phyloP scores from a whole-genome alignment of 2,329 filamentous ascomycete genomes.

The Aspergillus clavatus region DNA sequence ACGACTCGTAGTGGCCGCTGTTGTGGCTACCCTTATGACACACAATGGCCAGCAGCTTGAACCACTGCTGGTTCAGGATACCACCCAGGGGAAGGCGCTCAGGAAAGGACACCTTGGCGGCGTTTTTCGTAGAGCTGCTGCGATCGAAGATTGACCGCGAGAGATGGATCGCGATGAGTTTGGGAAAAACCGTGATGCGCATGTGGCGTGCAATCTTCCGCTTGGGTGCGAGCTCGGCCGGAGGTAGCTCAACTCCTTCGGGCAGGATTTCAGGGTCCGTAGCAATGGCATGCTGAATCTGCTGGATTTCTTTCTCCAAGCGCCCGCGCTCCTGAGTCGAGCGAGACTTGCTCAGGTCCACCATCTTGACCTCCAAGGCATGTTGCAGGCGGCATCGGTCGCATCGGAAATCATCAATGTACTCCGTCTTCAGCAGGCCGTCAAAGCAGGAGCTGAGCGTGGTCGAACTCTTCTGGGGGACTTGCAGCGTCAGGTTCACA shows the following conservation, averaged over 20 bases:
- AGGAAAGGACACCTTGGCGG: constrained; percentile 88
- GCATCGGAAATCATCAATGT: constrained; percentile 95
- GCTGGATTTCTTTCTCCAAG: constrained; percentile 57
- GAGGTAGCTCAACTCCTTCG: constrained; percentile 67
- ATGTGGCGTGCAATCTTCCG: constrained; percentile 83
- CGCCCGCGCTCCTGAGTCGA: constrained; percentile 50
- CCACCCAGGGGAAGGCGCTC: constrained; percentile 80
- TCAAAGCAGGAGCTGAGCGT: constrained; percentile 87
- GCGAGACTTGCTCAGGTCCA: constrained; percentile 53
- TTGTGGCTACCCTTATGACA: constrained; percentile 95
- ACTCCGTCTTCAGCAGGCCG: constrained; percentile 87
- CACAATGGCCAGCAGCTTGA: constrained; percentile 79
- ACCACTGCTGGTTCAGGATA: constrained; percentile 70
- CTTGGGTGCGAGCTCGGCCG: constrained; percentile 68
- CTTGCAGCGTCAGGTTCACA: constrained; percentile 85
- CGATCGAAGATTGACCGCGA: constrained; percentile 88
- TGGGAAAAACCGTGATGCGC: constrained; percentile 80
- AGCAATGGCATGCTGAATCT: constrained; percentile 66
- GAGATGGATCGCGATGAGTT: constrained; percentile 84
- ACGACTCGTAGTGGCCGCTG: constrained; percentile 95
- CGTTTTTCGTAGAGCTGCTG: constrained; percentile 81
- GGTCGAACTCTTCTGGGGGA: constrained; percentile 76
- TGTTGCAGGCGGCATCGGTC: constrained; percentile 86
- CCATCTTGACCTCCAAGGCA: constrained; percentile 61
- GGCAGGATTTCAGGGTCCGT: constrained; percentile 75